Evolutionary conservation across 1,284 basidiomycete species (phyloP).

Genomic region (Taiwanofungus camphoratus): DNA sequence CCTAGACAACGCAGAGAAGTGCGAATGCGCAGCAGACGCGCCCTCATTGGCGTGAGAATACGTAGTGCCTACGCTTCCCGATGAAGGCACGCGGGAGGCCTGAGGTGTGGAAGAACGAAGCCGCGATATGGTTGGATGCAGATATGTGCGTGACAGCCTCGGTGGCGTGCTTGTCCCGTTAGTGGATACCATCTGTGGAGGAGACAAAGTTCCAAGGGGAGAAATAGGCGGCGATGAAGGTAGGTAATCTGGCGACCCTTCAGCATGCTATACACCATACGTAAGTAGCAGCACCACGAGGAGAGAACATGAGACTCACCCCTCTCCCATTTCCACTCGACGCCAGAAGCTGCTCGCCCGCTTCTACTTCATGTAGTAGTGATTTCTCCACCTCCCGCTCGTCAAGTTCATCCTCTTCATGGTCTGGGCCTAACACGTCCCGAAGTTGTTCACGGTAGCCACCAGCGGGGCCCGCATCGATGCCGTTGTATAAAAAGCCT

Average conservation of each 20-base stretch:
- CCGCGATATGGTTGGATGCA: constrained; percentile 79
- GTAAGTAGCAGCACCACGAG: constrained; percentile 10
- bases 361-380: constrained; percentile 33
- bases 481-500: constrained; percentile 66
- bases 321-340: constrained; percentile 28
- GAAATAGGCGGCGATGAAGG: constrained; percentile 39
- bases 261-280: constrained; percentile 26
- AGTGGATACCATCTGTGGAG: constrained; percentile 33
- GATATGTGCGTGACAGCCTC: constrained; percentile 43
- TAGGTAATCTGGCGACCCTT: constrained; percentile 37
- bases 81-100: constrained; percentile 43
- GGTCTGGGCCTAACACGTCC: constrained; percentile 66
- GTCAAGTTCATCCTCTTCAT: constrained; percentile 46
- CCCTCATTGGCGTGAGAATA: constrained; percentile 38
- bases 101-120: constrained; percentile 67
- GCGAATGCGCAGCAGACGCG: constrained; percentile 53
- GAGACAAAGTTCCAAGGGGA: constrained; percentile 25
- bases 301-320: constrained; percentile 32
- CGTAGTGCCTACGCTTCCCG: constrained; percentile 40
- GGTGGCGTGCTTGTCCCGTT: constrained; percentile 24
- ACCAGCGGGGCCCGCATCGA: constrained; percentile 46
- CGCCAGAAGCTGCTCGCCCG: constrained; percentile 30
- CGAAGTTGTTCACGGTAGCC: constrained; percentile 62
- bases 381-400: constrained; percentile 40
- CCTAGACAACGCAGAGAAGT: constrained; percentile 67